Base-by-base conservation (phyloP, 768 basidiomycete genomes). In the Russula brevipes region DNA sequence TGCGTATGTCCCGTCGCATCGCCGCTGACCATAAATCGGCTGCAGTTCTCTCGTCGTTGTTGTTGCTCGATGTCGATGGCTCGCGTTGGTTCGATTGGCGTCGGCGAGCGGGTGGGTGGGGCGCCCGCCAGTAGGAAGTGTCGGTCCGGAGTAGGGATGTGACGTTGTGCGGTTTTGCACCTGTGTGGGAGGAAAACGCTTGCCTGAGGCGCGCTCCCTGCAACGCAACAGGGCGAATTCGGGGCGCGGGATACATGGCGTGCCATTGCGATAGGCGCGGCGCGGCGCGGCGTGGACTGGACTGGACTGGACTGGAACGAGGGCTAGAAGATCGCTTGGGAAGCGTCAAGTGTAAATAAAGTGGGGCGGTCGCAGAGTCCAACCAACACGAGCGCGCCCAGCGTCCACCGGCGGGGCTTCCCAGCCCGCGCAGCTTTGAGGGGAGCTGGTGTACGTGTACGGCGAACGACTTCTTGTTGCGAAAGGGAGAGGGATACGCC, bases 1-100 rank as follows among this genome's bases (percentile, higher is more conserved):
- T 24, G 7, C 8, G 33, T 33, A 51, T 59, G 31, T 35, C 51
- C 24, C 57, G 57, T 59, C 47, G 57, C 51, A 14, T 59, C 57
- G 16, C n/a, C 57, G 24, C n/a, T 11, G 2, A 52, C 58, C 50
- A 52, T 42, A 39, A 39, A 3, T 19, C 7, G 58, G 50, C 33
- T 44, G 58, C 17, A 14, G 24, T 10, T 30, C 36, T 11, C 31
- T 14, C 12, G 5, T 59, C 39, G 4, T 31, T 24, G 17, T 42
- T 30, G 11, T 59, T 46, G 38, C 19, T 59, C 49, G 39, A 59
- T 35, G 7, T 24, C 24, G 24, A 24, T 24, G 42, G 30, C 17
- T 17, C n/a, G n/a, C 16, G 14, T 16, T n/a, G 41, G 38, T 19
- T 7, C 41, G 9, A 11, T 42, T 24, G 24, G 19, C 19, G 17